Evolutionary conservation across 139 green algal species (phyloP), one percentile per base, ranked within the genome.

Genomic region (Desmodesmus armatus): DNA sequence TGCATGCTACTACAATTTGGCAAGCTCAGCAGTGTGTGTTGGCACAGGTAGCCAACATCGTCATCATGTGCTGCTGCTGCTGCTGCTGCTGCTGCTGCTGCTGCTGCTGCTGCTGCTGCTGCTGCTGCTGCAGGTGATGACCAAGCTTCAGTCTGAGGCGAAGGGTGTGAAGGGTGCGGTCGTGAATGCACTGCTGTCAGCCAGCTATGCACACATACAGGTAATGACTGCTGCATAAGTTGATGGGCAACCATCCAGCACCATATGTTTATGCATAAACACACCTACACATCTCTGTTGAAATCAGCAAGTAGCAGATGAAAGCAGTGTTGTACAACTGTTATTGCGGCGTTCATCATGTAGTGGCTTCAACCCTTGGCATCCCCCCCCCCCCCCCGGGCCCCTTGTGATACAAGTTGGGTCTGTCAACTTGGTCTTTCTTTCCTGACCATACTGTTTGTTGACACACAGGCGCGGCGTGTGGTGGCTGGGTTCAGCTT

Each of bases 401-500:
- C 3, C 25, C 62, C 31, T 43, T 49, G 60, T 51, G 37, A 21
- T n/a, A n/a, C n/a, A n/a, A n/a, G n/a, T n/a, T n/a, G n/a, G n/a
- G n/a, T n/a, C n/a, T n/a, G n/a, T n/a, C n/a, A n/a, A n/a, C n/a
- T n/a, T n/a, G n/a, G n/a, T n/a, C n/a, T n/a, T n/a, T n/a, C n/a
- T n/a, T n/a, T n/a, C n/a, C n/a, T n/a, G n/a, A n/a, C n/a, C n/a
- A n/a, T n/a, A n/a, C n/a, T n/a, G n/a, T n/a, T n/a, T n/a, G n/a
- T n/a, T n/a, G n/a, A n/a, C n/a, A n/a, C n/a, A n/a, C n/a, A n/a
- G 17, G 85, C 85, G 7, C 43, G 60, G 23, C 71, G 95, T 4
- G 72, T 96, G 31, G 58, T 93, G 62, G 39, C 90, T 31, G 96
- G 94, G 5, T 35, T 89, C 31, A 83, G 83, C 25, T 78, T 97